Base-by-base conservation (phyloP, 495 filamentous ascomycete genomes). In the Talaromyces wortmannii region DNA sequence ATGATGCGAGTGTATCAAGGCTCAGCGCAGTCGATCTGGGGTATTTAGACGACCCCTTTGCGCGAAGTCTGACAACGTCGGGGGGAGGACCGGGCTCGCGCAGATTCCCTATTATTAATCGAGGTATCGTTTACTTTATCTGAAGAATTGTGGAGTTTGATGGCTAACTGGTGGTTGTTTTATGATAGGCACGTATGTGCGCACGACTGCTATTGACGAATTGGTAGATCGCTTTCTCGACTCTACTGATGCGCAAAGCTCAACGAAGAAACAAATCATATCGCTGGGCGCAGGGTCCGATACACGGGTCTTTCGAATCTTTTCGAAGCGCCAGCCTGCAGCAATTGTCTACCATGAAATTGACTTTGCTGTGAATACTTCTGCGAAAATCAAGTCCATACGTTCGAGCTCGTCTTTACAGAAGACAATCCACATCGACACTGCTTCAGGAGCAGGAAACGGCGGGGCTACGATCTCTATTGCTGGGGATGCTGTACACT, bases 251-350 rank as follows among this genome's bases (percentile, higher is more conserved):
- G 48, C 49, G 31, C 42, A 45, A 47, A 55, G 13, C 66, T 57
- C 49, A 67, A 46, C 58, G 3, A 67, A 66, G 51, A 90, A 87
- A 63, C 94, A 98, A 63, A 92, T 98, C 50, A 82, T 97, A 52
- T 97, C 91, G 3, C 82, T 98, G 2, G 94, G 95, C 46, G 94
- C 94, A 18, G 94, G 94, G 15, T 91, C 92, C 6, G 94, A 98
- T 62, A 98, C 94, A 7, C 82, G 94, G 16, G 84, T 81, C 61
- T 89, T 95, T 57, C 85, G 90, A 18, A 75, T 92, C 44, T 71
- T 84, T 65, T 11, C 63, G 55, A 6, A 61, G 57, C 31, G 61
- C 68, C 36, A 12, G 15, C 2, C 23, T 10, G n/a, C 66, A 73
- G 45, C 16, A 32, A 65, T 97, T 31, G 62, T 84, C 52, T 98